A percentile compares a stretch with the other conserved stretches of the same genome.
Evolutionary conservation across 2,329 filamentous ascomycete species (phyloP).

Genomic region (Escovopsis weberi): DNA sequence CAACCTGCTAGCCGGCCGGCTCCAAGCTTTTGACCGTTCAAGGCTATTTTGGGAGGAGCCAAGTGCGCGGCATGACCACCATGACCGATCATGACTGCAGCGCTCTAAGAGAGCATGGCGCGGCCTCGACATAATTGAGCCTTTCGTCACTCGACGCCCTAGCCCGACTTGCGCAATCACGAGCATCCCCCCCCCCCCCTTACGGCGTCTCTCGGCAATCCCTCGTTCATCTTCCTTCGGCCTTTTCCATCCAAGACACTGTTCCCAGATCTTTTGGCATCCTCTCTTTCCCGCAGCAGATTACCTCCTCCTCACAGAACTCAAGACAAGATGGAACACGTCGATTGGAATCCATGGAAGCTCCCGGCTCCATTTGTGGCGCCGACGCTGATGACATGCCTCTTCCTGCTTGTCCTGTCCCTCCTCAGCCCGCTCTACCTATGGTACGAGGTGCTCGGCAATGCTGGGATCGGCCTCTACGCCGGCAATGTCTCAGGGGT

Average conservation of each 20-base stretch:
- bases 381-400: neutral
- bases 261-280: neutral
- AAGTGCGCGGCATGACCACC: too few species aligned
- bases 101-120: too few species aligned
- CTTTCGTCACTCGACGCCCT: too few species aligned
- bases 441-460: slow-evolving; percentile 3
- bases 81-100: too few species aligned
- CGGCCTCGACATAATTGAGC: too few species aligned
- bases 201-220: too few species aligned
- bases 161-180: too few species aligned
- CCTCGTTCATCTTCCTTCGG: too few species aligned
- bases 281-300: neutral
- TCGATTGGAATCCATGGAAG: slow-evolving; percentile 2
- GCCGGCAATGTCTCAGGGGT: slow-evolving; percentile 4
- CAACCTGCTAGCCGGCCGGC: too few species aligned
- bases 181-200: too few species aligned
- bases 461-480: neutral
- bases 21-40: too few species aligned
- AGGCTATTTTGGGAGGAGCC: too few species aligned
- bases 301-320: neutral
- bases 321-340: neutral
- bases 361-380: slow-evolving; percentile 5
- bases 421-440: slow-evolving; percentile 5
- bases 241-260: neutral
- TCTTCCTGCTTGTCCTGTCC: slow-evolving; percentile 5